These are phyloP conservation scores for Shiraia sp. DNA, from an alignment of 2,329 filamentous ascomycete genomes.

Conservation along the genomic window DNA sequence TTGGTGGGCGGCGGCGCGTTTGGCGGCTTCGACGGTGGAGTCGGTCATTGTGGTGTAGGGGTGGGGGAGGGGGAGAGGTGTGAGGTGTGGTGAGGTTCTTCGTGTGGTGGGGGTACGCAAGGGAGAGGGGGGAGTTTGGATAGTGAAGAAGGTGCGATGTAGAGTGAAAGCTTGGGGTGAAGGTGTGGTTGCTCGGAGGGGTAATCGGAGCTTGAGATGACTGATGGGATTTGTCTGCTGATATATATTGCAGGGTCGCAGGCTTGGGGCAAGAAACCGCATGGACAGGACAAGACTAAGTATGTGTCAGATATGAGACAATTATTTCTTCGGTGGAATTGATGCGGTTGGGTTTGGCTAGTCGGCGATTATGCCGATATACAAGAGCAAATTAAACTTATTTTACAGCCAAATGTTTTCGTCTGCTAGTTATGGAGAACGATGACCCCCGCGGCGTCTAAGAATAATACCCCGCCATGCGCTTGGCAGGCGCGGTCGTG, in stretches of 20 bases:
- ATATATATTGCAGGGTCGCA: slow-evolving; percentile 21
- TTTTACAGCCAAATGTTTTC: background rate
- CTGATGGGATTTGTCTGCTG: slow-evolving; percentile 33
- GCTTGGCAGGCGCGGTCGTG: slow-evolving; percentile 15
- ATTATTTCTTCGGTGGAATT: too few relatives aligned
- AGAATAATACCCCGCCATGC: slow-evolving; percentile 16
- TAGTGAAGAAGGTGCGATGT: slow-evolving; percentile 1
- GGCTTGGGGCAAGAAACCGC: slow-evolving; percentile 10
- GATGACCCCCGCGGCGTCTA: slow-evolving; percentile 6
- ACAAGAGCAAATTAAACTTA: too few relatives aligned
- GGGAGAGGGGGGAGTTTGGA: background rate
- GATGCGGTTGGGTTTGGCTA: too few relatives aligned
- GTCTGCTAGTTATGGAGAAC: slow-evolving; percentile 8
- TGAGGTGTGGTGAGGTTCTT: slow-evolving; percentile 12
- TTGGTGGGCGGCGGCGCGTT: slow-evolving; percentile 72
- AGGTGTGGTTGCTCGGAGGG: slow-evolving; percentile 16
- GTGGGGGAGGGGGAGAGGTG: slow-evolving; percentile 1
- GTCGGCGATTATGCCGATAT: background rate
- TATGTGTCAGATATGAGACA: slow-evolving; percentile 2
- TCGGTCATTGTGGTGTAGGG: slow-evolving; percentile 34
- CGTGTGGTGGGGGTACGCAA: background rate
- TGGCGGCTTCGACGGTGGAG: slow-evolving; percentile 66
- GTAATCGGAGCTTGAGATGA: slow-evolving; percentile 28
- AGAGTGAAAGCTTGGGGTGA: slow-evolving; percentile 4
- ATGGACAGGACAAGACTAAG: slow-evolving; percentile 20